These are phyloP conservation scores for Xerophyta viscosa DNA, from an alignment of 106 monocot genomes.

Conservation along the genomic window DNA sequence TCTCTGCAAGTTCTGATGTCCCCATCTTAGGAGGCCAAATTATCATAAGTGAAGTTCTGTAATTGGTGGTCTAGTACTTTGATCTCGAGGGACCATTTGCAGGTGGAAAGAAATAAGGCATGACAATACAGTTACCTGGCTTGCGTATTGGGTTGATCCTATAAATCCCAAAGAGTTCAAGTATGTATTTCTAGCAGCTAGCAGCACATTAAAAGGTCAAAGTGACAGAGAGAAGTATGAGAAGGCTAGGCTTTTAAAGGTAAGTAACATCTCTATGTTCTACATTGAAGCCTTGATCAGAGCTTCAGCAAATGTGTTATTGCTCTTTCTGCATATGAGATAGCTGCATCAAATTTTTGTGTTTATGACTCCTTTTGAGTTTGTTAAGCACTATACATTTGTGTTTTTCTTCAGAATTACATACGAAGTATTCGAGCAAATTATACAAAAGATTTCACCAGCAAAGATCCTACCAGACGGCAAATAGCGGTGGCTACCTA, in stretches of 20 bases:
- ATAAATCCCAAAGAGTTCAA: constrained; percentile 87
- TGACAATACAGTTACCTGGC: constrained; percentile 95
- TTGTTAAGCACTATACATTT: too few species aligned
- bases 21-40: neutral
- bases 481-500: constrained; percentile 97
- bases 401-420: constrained; percentile 57
- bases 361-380: too few species aligned
- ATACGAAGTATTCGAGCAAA: constrained; percentile 63
- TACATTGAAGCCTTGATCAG: too few species aligned
- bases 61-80: too few species aligned
- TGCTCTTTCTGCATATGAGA: neutral
- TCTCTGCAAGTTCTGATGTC: neutral
- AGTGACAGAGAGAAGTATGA: constrained; percentile 98
- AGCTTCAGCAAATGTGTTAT: neutral
- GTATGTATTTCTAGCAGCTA: constrained; percentile 95
- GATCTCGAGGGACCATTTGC: constrained; percentile 8
- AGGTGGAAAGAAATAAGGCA: constrained; percentile 95
- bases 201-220: constrained; percentile 88
- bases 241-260: constrained; percentile 87
- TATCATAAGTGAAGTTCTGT: too few species aligned
- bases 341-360: too few species aligned
- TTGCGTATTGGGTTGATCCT: constrained; percentile 96
- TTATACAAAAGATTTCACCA: constrained; percentile 74
- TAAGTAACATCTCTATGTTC: constrained; percentile 9
- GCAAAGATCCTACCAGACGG: constrained; percentile 64